Conservation (phyloP, 352 stramenopile genomes). For the Pythium phragmitis region DNA sequence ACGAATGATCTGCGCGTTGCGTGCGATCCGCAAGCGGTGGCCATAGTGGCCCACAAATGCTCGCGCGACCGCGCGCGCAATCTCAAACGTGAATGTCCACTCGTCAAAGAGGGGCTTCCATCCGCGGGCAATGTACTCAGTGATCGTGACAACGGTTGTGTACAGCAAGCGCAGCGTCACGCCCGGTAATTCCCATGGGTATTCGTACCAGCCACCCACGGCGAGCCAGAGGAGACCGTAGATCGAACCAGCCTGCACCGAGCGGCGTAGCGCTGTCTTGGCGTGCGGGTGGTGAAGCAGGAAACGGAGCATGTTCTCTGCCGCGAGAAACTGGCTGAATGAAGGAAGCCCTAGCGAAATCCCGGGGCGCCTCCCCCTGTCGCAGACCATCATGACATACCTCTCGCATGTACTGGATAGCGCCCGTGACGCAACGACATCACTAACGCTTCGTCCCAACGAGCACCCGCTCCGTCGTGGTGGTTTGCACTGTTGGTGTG, state of each 20-base stretch:
- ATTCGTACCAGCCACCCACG: conserved; percentile 22
- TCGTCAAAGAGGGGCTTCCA: conserved; percentile 21
- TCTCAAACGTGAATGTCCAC: conserved; percentile 30
- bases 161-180: conserved; percentile 20
- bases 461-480: background rate
- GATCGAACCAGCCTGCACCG: conserved; percentile 13
- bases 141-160: conserved; percentile 8
- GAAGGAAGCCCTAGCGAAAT: background rate
- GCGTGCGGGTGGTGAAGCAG: conserved; percentile 1
- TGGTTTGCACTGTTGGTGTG: too few species aligned
- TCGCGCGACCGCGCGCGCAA: conserved; percentile 14
- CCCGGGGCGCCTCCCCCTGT: background rate
- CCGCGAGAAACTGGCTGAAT: background rate
- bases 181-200: conserved; percentile 14
- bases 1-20: conserved; percentile 24
- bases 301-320: conserved; percentile 4
- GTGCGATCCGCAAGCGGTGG: conserved; percentile 5
- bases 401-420: background rate
- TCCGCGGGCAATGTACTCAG: conserved; percentile 26
- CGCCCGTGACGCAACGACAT: background rate
- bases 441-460: background rate
- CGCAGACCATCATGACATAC: background rate
- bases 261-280: conserved; percentile 5
- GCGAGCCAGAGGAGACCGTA: conserved; percentile 19
- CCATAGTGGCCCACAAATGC: conserved; percentile 21